Percentiles rank a stretch among this genome's conserved stretches.
Conservation (phyloP, 83 land plant species). For the Diphasiastrum complanatum region DNA sequence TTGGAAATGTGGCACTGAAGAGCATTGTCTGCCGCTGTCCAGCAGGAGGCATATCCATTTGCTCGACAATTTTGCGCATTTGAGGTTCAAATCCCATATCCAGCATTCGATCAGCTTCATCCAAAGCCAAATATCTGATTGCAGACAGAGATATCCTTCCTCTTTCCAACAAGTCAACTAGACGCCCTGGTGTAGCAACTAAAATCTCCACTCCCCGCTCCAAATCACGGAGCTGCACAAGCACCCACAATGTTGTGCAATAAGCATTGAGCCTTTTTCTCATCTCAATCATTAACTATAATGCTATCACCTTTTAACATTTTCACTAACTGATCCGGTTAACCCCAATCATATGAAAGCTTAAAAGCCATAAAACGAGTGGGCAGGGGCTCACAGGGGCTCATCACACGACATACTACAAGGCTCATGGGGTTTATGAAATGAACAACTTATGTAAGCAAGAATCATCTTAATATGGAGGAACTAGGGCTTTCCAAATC, state of each 20-base stretch:
- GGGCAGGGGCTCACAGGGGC: too few species aligned
- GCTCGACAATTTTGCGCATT: constrained; percentile 62
- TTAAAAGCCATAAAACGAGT: background rate
- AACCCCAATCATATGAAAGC: too few species aligned
- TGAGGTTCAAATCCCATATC: constrained; percentile 90
- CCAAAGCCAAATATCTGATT: constrained; percentile 54
- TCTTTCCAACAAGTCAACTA: constrained; percentile 59
- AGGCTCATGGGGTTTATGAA: too few species aligned
- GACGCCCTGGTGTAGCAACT: constrained; percentile 73
- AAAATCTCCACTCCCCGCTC: constrained; percentile 69
- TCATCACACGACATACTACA: too few species aligned
- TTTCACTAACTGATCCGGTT: too few species aligned
- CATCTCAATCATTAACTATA: too few species aligned
- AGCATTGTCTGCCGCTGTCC: constrained; percentile 3
- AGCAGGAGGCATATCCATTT: constrained; percentile 40
- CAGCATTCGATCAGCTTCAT: constrained; percentile 82
- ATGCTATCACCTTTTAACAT: too few species aligned
- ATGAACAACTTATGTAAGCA: too few species aligned
- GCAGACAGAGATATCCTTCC: constrained; percentile 46
- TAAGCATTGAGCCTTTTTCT: too few species aligned
- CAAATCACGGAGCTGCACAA: constrained; percentile 52
- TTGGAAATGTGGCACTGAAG: constrained; percentile 59
- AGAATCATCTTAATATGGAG: too few species aligned
- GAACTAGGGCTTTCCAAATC: too few species aligned
- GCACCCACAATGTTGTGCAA: too few species aligned